Conservation (phyloP, 1,284 basidiomycete genomes). For the Athelia sp. region DNA sequence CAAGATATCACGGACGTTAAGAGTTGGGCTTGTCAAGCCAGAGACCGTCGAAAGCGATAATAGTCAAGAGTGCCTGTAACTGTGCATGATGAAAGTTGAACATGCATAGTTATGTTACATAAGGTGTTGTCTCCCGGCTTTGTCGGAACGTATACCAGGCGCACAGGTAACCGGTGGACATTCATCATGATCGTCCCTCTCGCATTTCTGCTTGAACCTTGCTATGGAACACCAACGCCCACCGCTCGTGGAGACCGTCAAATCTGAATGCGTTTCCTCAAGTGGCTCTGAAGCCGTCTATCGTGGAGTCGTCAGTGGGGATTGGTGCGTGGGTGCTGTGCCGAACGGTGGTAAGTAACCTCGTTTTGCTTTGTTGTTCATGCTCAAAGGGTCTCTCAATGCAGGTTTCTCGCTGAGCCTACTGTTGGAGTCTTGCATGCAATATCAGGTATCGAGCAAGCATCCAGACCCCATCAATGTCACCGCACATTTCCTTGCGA, state of each 20-base stretch:
- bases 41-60: no score
- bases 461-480: conserved; percentile 55
- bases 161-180: background rate
- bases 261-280: background rate
- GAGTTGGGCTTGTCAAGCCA: no score
- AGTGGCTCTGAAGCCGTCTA: no score
- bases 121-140: no score
- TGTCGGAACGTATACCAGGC: no score
- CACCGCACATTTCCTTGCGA: conserved; percentile 51
- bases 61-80: no score
- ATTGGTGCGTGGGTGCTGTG: conserved; percentile 26
- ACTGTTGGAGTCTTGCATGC: conserved; percentile 46
- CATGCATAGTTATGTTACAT: no score
- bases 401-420: conserved; percentile 58
- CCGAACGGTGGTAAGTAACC: conserved; percentile 46
- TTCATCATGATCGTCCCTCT: background rate
- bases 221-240: background rate
- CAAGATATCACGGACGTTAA: no score
- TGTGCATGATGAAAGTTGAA: no score
- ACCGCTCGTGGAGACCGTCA: background rate
- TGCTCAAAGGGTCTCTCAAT: background rate
- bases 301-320: no score
- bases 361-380: background rate
- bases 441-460: conserved; percentile 37
- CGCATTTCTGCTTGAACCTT: no score